Evolutionary conservation across 495 filamentous ascomycete genomes (phyloP).

Genomic region (Penicillium mononematosum): DNA sequence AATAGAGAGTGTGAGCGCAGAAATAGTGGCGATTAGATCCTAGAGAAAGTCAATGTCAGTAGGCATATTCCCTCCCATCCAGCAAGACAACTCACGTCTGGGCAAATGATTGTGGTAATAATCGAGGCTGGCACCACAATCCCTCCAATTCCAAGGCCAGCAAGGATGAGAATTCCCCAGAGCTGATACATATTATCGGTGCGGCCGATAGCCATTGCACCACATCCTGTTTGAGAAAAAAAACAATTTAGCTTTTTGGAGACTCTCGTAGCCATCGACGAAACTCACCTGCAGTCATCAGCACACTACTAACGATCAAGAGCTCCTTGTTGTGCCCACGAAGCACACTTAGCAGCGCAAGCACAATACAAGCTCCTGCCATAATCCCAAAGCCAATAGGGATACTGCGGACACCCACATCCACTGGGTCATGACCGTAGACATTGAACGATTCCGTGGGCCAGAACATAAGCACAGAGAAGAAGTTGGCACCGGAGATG

Average conservation of each 20-base stretch:
- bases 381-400: slow-evolving; percentile 66
- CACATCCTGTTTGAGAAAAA: slow-evolving; percentile 47
- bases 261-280: neutral
- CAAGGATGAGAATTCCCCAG: slow-evolving; percentile 62
- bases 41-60: slow-evolving; percentile 11
- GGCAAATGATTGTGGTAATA: slow-evolving; percentile 71
- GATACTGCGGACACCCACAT: slow-evolving; percentile 64
- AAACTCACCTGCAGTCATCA: slow-evolving; percentile 65
- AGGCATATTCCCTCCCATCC: no score
- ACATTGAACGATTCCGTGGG: slow-evolving; percentile 73
- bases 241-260: neutral
- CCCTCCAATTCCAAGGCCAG: slow-evolving; percentile 69
- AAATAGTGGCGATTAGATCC: slow-evolving; percentile 72
- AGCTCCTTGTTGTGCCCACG: slow-evolving; percentile 63
- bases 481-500: slow-evolving; percentile 74
- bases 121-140: slow-evolving; percentile 71
- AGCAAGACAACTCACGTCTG: slow-evolving; percentile 42
- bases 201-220: slow-evolving; percentile 55
- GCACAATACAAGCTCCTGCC: slow-evolving; percentile 59
- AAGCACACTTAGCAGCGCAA: slow-evolving; percentile 59
- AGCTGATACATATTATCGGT: slow-evolving; percentile 59
- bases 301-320: slow-evolving; percentile 57
- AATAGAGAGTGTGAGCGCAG: slow-evolving; percentile 70
- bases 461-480: slow-evolving; percentile 72
- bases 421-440: slow-evolving; percentile 66